A percentile compares a stretch with the other conserved stretches of the same genome.
Conservation (phyloP, 2,329 filamentous ascomycete species). For the Fusarium sp. region DNA sequence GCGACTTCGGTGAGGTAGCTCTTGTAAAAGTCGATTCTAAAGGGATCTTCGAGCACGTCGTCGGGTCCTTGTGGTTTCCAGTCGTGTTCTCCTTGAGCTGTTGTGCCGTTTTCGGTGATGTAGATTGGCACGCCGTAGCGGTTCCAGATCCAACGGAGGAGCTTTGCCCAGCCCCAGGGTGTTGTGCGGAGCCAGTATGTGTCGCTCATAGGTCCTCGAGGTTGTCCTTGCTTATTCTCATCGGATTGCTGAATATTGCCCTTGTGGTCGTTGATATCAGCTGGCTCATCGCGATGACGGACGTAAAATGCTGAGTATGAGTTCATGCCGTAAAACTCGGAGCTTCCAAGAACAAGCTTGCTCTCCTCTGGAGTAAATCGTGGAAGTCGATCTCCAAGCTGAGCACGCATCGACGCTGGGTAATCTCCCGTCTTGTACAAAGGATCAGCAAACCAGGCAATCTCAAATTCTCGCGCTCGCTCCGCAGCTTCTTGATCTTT, state of each 20-base stretch:
- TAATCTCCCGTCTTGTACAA: constrained; percentile 54
- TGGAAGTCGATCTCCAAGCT: constrained; percentile 54
- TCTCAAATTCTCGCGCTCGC: constrained; percentile 56
- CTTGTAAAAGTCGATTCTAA: constrained; percentile 54
- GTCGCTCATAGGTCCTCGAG: constrained; percentile 52
- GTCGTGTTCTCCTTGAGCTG: constrained; percentile 53
- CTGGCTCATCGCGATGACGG: constrained; percentile 49
- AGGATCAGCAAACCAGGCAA: constrained; percentile 57
- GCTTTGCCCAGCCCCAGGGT: constrained; percentile 54
- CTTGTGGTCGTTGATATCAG: constrained; percentile 55
- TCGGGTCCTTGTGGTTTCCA: constrained; percentile 46
- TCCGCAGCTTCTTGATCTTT: constrained; percentile 53
- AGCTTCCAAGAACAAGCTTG: constrained; percentile 53
- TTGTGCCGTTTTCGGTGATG: constrained; percentile 58
- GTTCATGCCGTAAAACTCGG: constrained; percentile 58
- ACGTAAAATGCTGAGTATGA: constrained; percentile 57
- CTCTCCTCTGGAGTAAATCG: constrained; percentile 55
- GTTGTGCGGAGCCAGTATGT: constrained; percentile 55
- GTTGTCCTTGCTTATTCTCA: constrained; percentile 49
- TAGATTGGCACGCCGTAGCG: constrained; percentile 56
- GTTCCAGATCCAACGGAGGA: constrained; percentile 56
- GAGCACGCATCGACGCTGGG: constrained; percentile 54
- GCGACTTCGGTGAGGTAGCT: constrained; percentile 54
- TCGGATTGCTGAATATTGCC: constrained; percentile 54
- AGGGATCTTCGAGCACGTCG: constrained; percentile 53